Evolutionary conservation across 345 rosid genomes (phyloP).

Genomic region (Dimocarpus longan): DNA sequence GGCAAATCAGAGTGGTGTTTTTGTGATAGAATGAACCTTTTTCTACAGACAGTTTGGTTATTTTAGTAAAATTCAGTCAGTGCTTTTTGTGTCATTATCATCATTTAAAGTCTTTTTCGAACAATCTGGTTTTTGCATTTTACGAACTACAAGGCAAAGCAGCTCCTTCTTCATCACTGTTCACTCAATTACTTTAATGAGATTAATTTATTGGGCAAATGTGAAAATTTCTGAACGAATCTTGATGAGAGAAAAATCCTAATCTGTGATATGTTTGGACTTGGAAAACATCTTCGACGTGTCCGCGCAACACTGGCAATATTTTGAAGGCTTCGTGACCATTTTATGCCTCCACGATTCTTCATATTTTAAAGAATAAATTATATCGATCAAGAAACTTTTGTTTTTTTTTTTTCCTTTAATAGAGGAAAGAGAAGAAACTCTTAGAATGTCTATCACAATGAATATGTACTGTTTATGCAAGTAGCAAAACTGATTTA

Average conservation of each 20-base stretch:
- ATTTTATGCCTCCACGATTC: background rate
- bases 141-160: too few relatives aligned
- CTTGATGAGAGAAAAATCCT: too few relatives aligned
- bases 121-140: background rate
- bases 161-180: background rate
- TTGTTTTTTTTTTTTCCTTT: too few relatives aligned
- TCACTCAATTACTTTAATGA: background rate
- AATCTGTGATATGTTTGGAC: too few relatives aligned
- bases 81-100: background rate
- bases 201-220: too few relatives aligned
- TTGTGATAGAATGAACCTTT: background rate
- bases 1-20: background rate
- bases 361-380: background rate
- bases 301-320: background rate
- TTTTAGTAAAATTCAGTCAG: background rate
- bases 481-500: background rate
- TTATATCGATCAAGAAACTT: background rate
- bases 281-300: too few relatives aligned
- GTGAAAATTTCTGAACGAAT: too few relatives aligned
- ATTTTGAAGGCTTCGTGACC: background rate
- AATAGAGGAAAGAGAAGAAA: too few relatives aligned
- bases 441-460: too few relatives aligned
- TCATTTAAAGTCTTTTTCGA: background rate
- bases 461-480: background rate
- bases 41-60: background rate